phyloP scores from a whole-genome alignment of 495 filamentous ascomycete species.

The Tuber melanosporum region DNA sequence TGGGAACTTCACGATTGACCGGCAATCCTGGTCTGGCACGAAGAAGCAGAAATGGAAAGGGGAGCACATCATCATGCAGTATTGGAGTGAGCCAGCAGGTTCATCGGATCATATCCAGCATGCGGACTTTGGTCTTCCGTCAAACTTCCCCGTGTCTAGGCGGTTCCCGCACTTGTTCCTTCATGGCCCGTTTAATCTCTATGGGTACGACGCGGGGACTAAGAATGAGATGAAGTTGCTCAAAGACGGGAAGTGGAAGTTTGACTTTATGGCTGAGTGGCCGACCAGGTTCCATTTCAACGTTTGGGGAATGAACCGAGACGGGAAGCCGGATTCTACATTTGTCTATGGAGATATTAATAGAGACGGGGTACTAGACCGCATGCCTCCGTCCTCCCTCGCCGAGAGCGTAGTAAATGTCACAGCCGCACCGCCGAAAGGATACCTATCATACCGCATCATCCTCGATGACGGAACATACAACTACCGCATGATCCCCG shows the following conservation, averaged over 20 bases:
- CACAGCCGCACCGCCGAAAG: slow-evolving; percentile 51
- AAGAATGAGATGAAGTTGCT: slow-evolving; percentile 53
- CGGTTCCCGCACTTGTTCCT: slow-evolving; percentile 61
- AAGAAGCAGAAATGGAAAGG: slow-evolving; percentile 58
- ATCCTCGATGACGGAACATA: slow-evolving; percentile 53
- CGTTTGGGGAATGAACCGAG: slow-evolving; percentile 62
- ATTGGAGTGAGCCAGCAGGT: slow-evolving; percentile 59
- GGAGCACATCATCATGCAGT: slow-evolving; percentile 53
- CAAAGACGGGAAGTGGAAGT: slow-evolving; percentile 53
- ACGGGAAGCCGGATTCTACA: slow-evolving; percentile 58
- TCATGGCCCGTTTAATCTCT: slow-evolving; percentile 62
- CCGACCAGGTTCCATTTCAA: slow-evolving; percentile 60
- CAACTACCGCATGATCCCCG: slow-evolving; percentile 50
- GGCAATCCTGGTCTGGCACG: slow-evolving; percentile 56
- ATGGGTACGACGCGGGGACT: slow-evolving; percentile 61
- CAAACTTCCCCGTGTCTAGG: slow-evolving; percentile 41
- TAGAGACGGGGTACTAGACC: slow-evolving; percentile 56
- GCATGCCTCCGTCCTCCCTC: slow-evolving; percentile 58
- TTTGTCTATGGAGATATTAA: slow-evolving; percentile 58
- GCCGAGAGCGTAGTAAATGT: slow-evolving; percentile 55
- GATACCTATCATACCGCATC: slow-evolving; percentile 55
- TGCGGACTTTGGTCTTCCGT: slow-evolving; percentile 50
- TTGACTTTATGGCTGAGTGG: slow-evolving; percentile 60
- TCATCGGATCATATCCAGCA: slow-evolving; percentile 61
- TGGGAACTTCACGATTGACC: slow-evolving; percentile 46